A percentile compares a stretch with the other conserved stretches of the same genome.
Evolutionary conservation across 2,329 filamentous ascomycete species (phyloP).

Genomic region (Sphaceloma murrayae): DNA sequence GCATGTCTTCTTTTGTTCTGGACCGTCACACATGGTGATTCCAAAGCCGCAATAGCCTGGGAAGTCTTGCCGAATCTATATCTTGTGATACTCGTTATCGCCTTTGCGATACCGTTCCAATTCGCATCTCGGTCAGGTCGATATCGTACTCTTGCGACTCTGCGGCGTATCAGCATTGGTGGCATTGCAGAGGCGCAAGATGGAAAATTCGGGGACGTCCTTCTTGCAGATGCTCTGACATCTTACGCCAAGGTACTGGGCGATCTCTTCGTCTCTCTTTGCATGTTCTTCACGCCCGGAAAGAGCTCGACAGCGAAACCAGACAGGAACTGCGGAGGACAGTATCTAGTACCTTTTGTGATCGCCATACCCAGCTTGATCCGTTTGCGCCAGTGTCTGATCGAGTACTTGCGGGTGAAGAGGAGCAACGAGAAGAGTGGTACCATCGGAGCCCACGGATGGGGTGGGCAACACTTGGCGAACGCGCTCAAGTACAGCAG

Average conservation of each 20-base stretch:
- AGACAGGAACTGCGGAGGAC: slow-evolving; percentile 71
- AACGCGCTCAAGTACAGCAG: slow-evolving; percentile 94
- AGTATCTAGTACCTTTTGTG: slow-evolving; percentile 70
- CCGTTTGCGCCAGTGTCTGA: slow-evolving; percentile 83
- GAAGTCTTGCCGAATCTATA: slow-evolving; percentile 82
- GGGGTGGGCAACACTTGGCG: slow-evolving; percentile 78
- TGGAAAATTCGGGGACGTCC: slow-evolving; percentile 88
- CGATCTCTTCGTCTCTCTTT: slow-evolving; percentile 78
- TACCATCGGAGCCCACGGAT: slow-evolving; percentile 44
- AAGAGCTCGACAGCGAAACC: slow-evolving; percentile 70
- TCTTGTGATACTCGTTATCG: slow-evolving; percentile 59
- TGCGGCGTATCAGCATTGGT: slow-evolving; percentile 71
- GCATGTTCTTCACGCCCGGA: slow-evolving; percentile 73
- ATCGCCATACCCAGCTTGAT: slow-evolving; percentile 76
- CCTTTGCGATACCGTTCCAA: slow-evolving; percentile 61
- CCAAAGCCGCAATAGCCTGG: slow-evolving; percentile 61
- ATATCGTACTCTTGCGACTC: slow-evolving; percentile 61
- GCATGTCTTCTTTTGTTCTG: slow-evolving; percentile 75
- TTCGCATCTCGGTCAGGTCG: slow-evolving; percentile 61
- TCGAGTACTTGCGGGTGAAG: slow-evolving; percentile 69
- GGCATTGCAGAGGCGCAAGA: slow-evolving; percentile 78
- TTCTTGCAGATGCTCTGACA: slow-evolving; percentile 88
- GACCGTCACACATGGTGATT: slow-evolving; percentile 62
- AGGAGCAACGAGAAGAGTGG: slow-evolving; percentile 43
- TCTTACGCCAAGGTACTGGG: slow-evolving; percentile 88